Evolutionary conservation across 352 stramenopile genomes (phyloP), one percentile per base, ranked within the genome.

Genomic region (Pythium apleroticum): DNA sequence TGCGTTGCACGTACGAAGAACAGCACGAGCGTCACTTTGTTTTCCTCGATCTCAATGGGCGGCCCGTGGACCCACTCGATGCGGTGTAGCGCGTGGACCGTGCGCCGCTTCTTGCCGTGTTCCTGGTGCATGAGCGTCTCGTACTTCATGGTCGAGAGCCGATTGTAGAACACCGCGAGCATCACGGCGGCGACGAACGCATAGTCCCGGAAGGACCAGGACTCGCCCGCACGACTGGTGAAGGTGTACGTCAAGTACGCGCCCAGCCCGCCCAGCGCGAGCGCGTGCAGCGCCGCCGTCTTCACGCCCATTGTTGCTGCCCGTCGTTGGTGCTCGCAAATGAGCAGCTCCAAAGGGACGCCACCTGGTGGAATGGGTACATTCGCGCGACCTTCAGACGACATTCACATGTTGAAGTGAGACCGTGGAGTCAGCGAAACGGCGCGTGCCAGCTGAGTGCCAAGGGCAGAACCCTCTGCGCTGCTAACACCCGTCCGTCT

Each of bases 1-100:
- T n/a, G n/a, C n/a, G n/a, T n/a, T n/a, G n/a, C n/a, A n/a, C 76
- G 33, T 77, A 93, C 84, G 45, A 93, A 93, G 74, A 93, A 93
- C n/a, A 93, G 67, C 20, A 91, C 66, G 33, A 81, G 84, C 0
- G 80, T 90, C 45, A 91, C 73, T 71, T 83, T 84, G 69, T 90
- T 86, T 57, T 66, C 25, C 45, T 78, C 63, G 14, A 93, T 64
- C 28, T 84, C 65, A 24, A 91, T 52, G 0, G 69, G 60, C 15
- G 68, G 33, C n/a, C 81, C 81, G n/a, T 86, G 69, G 43, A 90
- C 65, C 60, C 83, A 87, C 33, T 90, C 83, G 20, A 91, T 35
- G 24, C 65, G 77, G 49, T 83, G 67, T 8, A 90, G 68, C 52
- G 58, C 10, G 11, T 31, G n/a, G 14, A 68, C 35, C 9, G 41